These are phyloP conservation scores for Mycena maculata DNA, from an alignment of 768 basidiomycete species.

Conservation along the genomic window DNA sequence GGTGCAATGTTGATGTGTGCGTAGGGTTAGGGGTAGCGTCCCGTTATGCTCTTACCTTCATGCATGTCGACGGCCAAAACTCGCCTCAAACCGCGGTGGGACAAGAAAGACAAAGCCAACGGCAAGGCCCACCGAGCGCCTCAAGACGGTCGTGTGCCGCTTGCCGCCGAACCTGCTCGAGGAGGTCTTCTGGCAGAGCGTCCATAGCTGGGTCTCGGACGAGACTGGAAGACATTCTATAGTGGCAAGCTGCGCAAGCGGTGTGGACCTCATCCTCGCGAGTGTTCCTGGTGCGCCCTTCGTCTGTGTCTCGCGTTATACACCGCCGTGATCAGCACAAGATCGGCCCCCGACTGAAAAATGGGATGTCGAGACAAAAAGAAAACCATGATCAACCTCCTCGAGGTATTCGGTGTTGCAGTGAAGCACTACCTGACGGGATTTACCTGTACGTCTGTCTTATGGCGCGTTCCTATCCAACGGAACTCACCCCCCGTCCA, in stretches of 20 bases:
- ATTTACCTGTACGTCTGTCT: slow-evolving; percentile 46
- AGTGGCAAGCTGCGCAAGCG: slow-evolving; percentile 78
- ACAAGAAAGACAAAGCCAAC: no score
- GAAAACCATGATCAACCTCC: slow-evolving; percentile 74
- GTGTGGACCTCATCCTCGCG: no score
- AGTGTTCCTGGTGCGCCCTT: no score
- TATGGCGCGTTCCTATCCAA: background rate
- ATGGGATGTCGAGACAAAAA: slow-evolving; percentile 56
- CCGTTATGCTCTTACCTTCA: no score
- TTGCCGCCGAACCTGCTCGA: slow-evolving; percentile 94
- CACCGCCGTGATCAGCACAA: no score
- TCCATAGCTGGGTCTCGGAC: slow-evolving; percentile 84
- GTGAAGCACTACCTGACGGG: slow-evolving; percentile 76
- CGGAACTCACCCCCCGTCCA: slow-evolving; percentile 31
- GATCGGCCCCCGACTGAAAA: slow-evolving; percentile 28
- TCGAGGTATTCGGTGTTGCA: slow-evolving; percentile 74
- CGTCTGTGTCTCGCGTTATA: no score
- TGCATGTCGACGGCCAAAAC: no score
- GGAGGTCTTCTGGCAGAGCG: slow-evolving; percentile 93
- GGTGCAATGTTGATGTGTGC: no score
- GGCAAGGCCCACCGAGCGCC: slow-evolving; percentile 61
- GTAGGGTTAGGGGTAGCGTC: no score
- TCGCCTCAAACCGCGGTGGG: no score
- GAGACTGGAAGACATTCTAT: slow-evolving; percentile 81
- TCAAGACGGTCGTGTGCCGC: slow-evolving; percentile 90